Evolutionary conservation across 495 filamentous ascomycete species (phyloP), one percentile per base, ranked within the genome.

Genomic region (Hypomontagnella monticulosa): DNA sequence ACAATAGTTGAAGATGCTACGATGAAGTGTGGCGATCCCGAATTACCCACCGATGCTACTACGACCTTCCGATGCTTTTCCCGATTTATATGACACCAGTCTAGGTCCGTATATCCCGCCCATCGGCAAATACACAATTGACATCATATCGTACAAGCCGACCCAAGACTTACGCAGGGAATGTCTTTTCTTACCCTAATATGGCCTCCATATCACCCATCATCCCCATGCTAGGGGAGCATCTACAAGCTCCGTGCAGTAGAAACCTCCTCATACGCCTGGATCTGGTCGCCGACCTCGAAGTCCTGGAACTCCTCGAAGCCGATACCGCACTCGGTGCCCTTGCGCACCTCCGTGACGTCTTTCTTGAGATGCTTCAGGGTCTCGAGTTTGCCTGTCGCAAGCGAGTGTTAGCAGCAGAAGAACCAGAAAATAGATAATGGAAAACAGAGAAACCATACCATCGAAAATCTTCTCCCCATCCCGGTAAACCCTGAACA

Each of bases 351-450:
- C 71, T 96, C 91, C 6, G 80, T 79, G 5, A 93, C 88, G 71
- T 97, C 91, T 67, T 96, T 95, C 83, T 98, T 96, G 73, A 90
- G 85, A 67, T 94, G 90, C 80, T 95, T 98, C 30, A 99, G 85
- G 2, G 90, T 91, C 15, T 85, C 80, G 11, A 98, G 82, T 7
- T 82, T 79, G 54, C 93, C 93, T 96, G 46, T 33, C 12, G 3
- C 50, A 47, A 33, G 33, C 7, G 38, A 33, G 33, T 6, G 38
- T 71, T 55, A 71, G 66, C 49, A 48, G 59, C 10, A 19, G 18
- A 9, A 42, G 38, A 3, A 27, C n/a, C n/a, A n/a, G n/a, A n/a
- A n/a, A n/a, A n/a, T n/a, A n/a, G n/a, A 1, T 10, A 12, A 43
- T 11, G 0, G 46, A 54, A 20, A 34, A 32, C 23, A 41, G n/a